Evolutionary conservation across 2,329 filamentous ascomycete species (phyloP), one percentile per base, ranked within the genome.

Genomic region (Fusarium verticillioides): DNA sequence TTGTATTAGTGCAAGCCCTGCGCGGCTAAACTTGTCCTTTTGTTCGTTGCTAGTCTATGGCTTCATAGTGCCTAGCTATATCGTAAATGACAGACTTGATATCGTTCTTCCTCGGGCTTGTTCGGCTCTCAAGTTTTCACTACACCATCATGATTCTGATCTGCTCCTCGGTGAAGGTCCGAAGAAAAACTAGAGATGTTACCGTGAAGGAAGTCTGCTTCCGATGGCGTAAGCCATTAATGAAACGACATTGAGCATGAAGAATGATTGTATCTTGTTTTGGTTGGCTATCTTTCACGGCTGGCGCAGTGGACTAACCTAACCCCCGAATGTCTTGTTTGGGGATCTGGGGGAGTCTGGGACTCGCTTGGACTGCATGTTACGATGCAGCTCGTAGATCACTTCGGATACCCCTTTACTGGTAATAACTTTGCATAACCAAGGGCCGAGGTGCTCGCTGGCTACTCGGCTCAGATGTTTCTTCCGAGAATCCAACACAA

Each of bases 101-200:
- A 46, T 16, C 15, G 10, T n/a, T 36, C 3, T 34, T 28, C 40
- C 30, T 66, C 40, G 44, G 64, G 23, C 34, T 18, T 66, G 16
- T 23, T 59, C 44, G 52, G 49, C n/a, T 46, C 10, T 21, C 18
- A 42, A 9, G 11, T 23, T 36, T 62, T 59, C 44, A 56, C 37
- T 26, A 50, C 58, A 54, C 43, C 44, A 53, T 28, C 37, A 12
- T 47, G 28, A 6, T 10, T 36, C 30, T 42, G 16, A 39, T 39
- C 12, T 37, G 19, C 23, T 6, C 5, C 30, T 74, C 71, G 71
- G 71, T 21, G 60, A 74, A 72, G 67, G 52, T 74, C 71, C 67
- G 71, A 68, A 28, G 13, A n/a, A 6, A 15, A 34, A 44, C 8
- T n/a, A 37, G 23, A n/a, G n/a, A 42, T 37, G 3, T 7, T 21